Percentiles rank a stretch among this genome's conserved stretches.
phyloP scores from a whole-genome alignment of 257 asterid species.

The Apocynum venetum region DNA sequence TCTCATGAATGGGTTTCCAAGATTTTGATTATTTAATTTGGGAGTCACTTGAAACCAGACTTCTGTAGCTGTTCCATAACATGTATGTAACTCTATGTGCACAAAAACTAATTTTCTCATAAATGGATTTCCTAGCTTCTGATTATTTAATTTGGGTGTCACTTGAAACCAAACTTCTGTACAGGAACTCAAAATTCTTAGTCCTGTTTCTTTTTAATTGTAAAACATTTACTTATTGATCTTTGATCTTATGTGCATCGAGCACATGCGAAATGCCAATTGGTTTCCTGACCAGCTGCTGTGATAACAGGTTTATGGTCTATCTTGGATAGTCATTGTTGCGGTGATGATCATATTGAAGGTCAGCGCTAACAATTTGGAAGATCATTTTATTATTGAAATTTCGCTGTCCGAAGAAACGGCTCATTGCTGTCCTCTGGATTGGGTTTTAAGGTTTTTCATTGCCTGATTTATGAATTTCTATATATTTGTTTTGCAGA shows the following conservation, averaged over 20 bases:
- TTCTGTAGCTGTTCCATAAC: too few species aligned
- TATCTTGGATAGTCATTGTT: constrained; percentile 86
- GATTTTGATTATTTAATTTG: background rate
- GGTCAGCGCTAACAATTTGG: constrained; percentile 31
- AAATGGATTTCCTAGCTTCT: too few species aligned
- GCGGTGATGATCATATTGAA: constrained; percentile 69
- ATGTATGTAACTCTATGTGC: too few species aligned
- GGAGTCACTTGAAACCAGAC: background rate
- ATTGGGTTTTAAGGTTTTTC: constrained; percentile 11
- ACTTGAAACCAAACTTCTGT: too few species aligned
- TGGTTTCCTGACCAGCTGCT: constrained; percentile 11
- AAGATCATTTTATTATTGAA: background rate
- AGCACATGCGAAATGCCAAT: background rate
- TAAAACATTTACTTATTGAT: background rate
- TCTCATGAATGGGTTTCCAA: background rate
- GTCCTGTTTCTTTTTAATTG: background rate
- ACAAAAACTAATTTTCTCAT: too few species aligned
- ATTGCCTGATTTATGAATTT: constrained; percentile 10
- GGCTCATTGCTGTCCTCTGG: background rate
- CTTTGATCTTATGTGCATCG: background rate
- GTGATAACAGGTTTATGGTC: constrained; percentile 64
- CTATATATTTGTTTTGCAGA: constrained; percentile 36
- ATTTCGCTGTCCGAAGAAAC: background rate
- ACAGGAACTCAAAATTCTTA: background rate
- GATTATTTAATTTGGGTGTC: too few species aligned